These are phyloP conservation scores for Fusarium verticillioides DNA, from an alignment of 2,329 filamentous ascomycete genomes.

Conservation along the genomic window DNA sequence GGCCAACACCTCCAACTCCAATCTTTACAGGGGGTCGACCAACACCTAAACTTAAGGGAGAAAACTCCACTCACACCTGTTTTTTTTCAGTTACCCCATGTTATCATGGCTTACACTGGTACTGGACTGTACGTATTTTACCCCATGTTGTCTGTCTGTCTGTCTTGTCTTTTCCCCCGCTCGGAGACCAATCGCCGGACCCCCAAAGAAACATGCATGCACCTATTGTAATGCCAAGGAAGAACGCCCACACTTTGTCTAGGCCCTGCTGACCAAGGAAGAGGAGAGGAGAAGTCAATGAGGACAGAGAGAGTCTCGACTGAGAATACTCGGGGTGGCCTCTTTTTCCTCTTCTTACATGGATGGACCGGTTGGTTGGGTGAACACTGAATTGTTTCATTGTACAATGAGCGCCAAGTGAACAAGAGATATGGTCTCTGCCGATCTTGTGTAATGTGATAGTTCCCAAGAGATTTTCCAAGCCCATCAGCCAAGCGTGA, in stretches of 20 bases:
- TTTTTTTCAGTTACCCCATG: constrained; percentile 7
- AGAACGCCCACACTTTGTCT: constrained; percentile 12
- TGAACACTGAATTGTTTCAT: constrained; percentile 29
- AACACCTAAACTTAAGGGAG: neutral
- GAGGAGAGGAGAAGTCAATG: neutral
- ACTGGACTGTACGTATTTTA: constrained; percentile 2
- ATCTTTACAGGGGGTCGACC: neutral
- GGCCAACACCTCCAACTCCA: constrained; percentile 13
- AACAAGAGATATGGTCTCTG: neutral
- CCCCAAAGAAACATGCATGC: constrained; percentile 24
- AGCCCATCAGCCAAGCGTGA: constrained; percentile 15
- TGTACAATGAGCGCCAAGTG: constrained; percentile 8
- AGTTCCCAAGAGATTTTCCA: constrained; percentile 19
- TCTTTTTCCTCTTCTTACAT: neutral
- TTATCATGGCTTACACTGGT: neutral
- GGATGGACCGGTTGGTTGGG: neutral
- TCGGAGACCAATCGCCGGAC: constrained; percentile 37
- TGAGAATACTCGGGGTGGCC: constrained; percentile 23
- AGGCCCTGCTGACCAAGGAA: constrained; percentile 7
- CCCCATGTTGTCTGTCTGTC: constrained; percentile 17
- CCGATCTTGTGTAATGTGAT: constrained; percentile 18
- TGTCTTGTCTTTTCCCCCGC: constrained; percentile 7
- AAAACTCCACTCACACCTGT: constrained; percentile 17
- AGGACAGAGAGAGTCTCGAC: constrained; percentile 16
- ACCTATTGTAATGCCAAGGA: constrained; percentile 6